Conservation (phyloP, 768 basidiomycete genomes). For the Solioccasus polychromus region DNA sequence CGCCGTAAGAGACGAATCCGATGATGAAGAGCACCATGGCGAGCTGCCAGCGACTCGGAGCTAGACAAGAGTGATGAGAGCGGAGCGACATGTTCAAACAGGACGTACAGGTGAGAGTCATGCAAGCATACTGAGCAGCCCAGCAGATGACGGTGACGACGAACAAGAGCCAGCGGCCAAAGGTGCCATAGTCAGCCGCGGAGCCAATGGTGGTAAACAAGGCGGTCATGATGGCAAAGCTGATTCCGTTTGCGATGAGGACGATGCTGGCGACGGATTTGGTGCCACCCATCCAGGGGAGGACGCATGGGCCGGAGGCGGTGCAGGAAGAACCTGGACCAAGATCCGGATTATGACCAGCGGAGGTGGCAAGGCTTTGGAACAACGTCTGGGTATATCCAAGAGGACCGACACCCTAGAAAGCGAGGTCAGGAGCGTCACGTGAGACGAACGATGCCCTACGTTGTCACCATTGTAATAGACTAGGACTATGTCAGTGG, state of each 20-base stretch:
- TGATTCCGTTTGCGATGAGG: conserved; percentile 72
- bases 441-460: conserved; percentile 9
- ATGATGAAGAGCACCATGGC: conserved; percentile 81
- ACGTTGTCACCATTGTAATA: conserved; percentile 84
- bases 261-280: conserved; percentile 75
- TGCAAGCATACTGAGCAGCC: conserved; percentile 75
- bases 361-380: conserved; percentile 64
- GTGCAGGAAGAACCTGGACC: conserved; percentile 72
- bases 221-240: conserved; percentile 76
- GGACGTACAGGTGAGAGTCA: conserved; percentile 64
- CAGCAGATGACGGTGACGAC: conserved; percentile 72
- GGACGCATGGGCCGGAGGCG: conserved; percentile 70
- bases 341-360: conserved; percentile 69
- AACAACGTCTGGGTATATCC: conserved; percentile 73
- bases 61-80: conserved; percentile 31
- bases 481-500: conserved; percentile 39
- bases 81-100: background rate
- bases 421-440: background rate
- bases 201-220: conserved; percentile 77
- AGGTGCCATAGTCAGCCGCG: conserved; percentile 37
- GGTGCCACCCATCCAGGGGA: conserved; percentile 73
- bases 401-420: conserved; percentile 64
- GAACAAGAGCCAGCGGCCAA: conserved; percentile 78
- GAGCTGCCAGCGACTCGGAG: conserved; percentile 64
- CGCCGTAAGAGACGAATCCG: conserved; percentile 76